Base-by-base conservation (phyloP, 192 early-diverging fungal species). In the Coemansia sp. region DNA sequence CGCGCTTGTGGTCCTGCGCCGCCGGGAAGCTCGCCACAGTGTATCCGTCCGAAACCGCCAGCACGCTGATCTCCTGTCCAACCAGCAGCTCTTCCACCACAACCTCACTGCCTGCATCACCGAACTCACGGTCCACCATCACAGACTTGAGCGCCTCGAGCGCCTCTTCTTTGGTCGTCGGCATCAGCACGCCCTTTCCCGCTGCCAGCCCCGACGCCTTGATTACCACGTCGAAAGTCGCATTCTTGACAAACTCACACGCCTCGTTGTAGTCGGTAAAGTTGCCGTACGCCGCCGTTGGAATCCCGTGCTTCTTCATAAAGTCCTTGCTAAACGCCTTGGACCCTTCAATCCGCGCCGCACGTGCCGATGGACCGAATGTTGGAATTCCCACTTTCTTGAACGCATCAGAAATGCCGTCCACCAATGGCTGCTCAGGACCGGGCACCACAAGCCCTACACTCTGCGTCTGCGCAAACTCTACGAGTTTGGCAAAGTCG, bases 241-340 rank as follows among this genome's bases (percentile, higher is more conserved):
- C 65, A 14, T 67, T 66, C 62, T 85, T 62, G 16, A 96, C 65
- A 73, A 90, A 94, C 32, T 57, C 64, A 43, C 86, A 80, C 29
- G 93, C 94, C 38, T 83, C 66, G 51, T 85, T 85, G 65, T 83
- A 92, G 74, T 91, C 84, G 9, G 92, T 92, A 71, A 97, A 97
- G 68, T 85, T 89, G 49, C 88, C 68, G 83, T 96, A 98, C 19
- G 86, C 87, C 4, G 97, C 97, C 1, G 97, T 99, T 5, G 97
- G 96, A 74, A 99, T 98, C 56, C 84, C 73, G 84, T 99, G 94
- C 73, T 88, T 89, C 80, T 88, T 85, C 97, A 99, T 99, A 71
- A 99, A 99, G 73, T 98, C 91, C 80, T 98, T 99, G 66, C 94
- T 91, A 76, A 97, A 99, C 14, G 95, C 91, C 85, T 99, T 99